Conservation (phyloP, 2,329 filamentous ascomycete genomes). For the Claviceps maximensis region DNA sequence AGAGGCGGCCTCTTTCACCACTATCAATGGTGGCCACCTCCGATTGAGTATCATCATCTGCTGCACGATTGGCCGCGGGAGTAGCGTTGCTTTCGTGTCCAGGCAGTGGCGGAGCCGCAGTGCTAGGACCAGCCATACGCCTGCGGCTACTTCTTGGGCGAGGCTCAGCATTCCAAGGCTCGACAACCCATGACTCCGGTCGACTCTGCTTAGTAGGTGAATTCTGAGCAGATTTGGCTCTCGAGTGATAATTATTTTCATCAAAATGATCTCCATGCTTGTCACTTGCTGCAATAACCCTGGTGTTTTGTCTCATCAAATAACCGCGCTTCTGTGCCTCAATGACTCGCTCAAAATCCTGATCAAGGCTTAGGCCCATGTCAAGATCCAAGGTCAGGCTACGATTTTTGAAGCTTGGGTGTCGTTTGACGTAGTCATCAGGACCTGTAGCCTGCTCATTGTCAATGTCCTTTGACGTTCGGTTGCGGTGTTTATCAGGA, state of each 20-base stretch:
- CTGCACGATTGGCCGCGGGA: slow-evolving; percentile 47
- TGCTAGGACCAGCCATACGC: slow-evolving; percentile 27
- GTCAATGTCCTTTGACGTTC: slow-evolving; percentile 35
- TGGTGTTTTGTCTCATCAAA: slow-evolving; percentile 96
- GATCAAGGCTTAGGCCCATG: slow-evolving; percentile 72
- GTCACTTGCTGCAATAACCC: slow-evolving; percentile 86
- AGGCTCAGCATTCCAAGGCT: slow-evolving; percentile 83
- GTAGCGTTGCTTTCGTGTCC: slow-evolving; percentile 73
- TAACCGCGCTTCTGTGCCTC: slow-evolving; percentile 98
- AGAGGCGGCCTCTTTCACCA: slow-evolving; percentile 77
- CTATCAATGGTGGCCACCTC: slow-evolving; percentile 57
- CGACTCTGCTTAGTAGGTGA: slow-evolving; percentile 65
- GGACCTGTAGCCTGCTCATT: slow-evolving; percentile 22
- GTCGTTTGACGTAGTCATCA: slow-evolving; percentile 40
- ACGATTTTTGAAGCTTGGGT: slow-evolving; percentile 65
- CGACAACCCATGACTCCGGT: slow-evolving; percentile 87
- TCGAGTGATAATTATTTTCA: slow-evolving; percentile 41
- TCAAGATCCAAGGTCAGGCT: slow-evolving; percentile 75
- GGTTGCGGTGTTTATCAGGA: slow-evolving; percentile 45
- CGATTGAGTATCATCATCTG: slow-evolving; percentile 51
- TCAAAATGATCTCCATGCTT: slow-evolving; percentile 48
- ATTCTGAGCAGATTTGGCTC: slow-evolving; percentile 48
- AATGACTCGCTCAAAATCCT: slow-evolving; percentile 90
- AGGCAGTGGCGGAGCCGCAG: slow-evolving; percentile 68
- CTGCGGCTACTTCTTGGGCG: slow-evolving; percentile 54